A percentile compares a stretch with the other conserved stretches of the same genome.
Conservation (phyloP, 2,329 filamentous ascomycete species). For the Alternaria incomplexa region DNA sequence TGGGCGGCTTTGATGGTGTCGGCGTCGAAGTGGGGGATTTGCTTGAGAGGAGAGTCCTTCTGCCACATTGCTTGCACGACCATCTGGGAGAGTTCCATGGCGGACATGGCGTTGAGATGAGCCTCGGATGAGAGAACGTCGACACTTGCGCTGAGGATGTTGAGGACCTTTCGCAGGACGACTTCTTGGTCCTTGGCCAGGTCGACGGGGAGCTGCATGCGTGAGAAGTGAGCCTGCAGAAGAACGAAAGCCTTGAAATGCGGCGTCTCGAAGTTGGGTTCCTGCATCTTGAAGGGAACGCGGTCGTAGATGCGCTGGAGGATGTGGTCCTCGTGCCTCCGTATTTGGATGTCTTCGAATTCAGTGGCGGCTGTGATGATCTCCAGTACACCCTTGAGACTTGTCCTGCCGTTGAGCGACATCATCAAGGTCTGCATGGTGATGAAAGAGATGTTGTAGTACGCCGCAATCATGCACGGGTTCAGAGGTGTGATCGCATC, state of each 20-base stretch:
- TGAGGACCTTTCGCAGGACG: conserved; percentile 82
- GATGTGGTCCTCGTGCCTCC: conserved; percentile 87
- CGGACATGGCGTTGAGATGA: conserved; percentile 94
- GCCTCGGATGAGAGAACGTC: conserved; percentile 96
- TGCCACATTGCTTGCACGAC: conserved; percentile 99
- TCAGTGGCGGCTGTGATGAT: conserved; percentile 97
- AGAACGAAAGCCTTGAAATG: conserved; percentile 99
- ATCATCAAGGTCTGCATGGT: conserved; percentile 99
- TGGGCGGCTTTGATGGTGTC: conserved; percentile 83
- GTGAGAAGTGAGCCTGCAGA: conserved; percentile 94
- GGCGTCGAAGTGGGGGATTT: conserved; percentile 92
- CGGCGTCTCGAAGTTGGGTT: conserved; percentile 86
- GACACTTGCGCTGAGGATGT: conserved; percentile 87
- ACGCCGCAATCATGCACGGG: conserved; percentile 95
- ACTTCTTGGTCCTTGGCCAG: conserved; percentile 94
- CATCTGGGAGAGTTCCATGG: conserved; percentile 99
- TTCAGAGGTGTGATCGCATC: conserved; percentile 89
- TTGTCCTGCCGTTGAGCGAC: conserved; percentile 85
- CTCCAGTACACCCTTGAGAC: conserved; percentile 95
- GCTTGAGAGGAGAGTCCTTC: conserved; percentile 92
- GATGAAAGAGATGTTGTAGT: conserved; percentile 99
- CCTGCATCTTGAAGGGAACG: conserved; percentile 91
- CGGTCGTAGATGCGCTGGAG: conserved; percentile 93
- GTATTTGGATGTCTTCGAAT: conserved; percentile 93
- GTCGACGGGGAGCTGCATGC: conserved; percentile 95